These are phyloP conservation scores for Trichosporon asahii DNA, from an alignment of 1,284 basidiomycete genomes.

Conservation along the genomic window DNA sequence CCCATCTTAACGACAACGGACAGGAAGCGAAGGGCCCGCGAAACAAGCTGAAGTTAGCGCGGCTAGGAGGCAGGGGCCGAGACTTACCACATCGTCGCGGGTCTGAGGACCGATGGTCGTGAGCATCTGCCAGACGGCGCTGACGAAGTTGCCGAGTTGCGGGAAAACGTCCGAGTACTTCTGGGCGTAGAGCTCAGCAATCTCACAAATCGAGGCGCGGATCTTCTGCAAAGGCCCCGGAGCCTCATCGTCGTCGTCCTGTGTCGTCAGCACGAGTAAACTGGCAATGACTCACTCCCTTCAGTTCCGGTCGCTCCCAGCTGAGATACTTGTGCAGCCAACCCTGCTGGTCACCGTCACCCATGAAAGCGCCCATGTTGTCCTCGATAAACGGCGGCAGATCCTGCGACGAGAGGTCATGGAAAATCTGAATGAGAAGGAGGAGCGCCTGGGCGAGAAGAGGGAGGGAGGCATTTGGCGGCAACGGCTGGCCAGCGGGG, in stretches of 20 bases:
- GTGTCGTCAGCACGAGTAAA: conserved; percentile 11
- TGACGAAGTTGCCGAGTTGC: conserved; percentile 77
- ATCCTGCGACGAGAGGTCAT: conserved; percentile 93
- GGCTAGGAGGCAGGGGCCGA: not conserved
- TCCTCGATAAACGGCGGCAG: conserved; percentile 93
- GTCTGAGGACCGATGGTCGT: conserved; percentile 63
- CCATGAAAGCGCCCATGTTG: conserved; percentile 75
- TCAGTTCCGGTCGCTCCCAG: conserved; percentile 70
- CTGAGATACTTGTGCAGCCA: conserved; percentile 73
- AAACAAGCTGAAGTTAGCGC: conserved; percentile 65
- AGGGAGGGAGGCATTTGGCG: conserved; percentile 47
- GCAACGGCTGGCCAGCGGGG: conserved; percentile 43
- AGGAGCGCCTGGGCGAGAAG: conserved; percentile 69
- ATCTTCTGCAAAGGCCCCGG: conserved; percentile 81
- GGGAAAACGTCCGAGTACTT: conserved; percentile 84
- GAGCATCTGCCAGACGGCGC: conserved; percentile 87
- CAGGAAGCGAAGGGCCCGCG: conserved; percentile 88
- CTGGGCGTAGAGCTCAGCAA: conserved; percentile 88
- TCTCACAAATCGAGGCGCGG: conserved; percentile 86
- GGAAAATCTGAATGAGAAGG: conserved; percentile 79
- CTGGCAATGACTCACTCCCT: conserved; percentile 52
- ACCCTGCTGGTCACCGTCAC: conserved; percentile 56
- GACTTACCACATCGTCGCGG: conserved; percentile 70
- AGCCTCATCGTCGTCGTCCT: conserved; percentile 73
- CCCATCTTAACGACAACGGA: conserved; percentile 87